Evolutionary conservation across 2,329 filamentous ascomycete genomes (phyloP), one percentile per base, ranked within the genome.

Genomic region (Hypoxylon rubiginosum): DNA sequence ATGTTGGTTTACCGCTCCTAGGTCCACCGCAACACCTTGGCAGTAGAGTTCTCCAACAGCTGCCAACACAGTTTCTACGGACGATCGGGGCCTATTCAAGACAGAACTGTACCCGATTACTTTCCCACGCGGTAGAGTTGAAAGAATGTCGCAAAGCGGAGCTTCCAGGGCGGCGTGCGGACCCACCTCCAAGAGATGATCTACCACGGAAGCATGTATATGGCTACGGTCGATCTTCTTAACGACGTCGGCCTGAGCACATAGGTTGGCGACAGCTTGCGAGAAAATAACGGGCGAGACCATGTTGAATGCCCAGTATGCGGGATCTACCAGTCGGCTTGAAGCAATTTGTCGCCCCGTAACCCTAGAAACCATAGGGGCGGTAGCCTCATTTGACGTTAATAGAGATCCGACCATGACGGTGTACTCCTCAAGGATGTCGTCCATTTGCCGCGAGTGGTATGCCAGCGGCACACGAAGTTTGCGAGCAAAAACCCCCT

Each of bases 361-460:
- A 24, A 69, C 67, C 19, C 11, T 60, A 2, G 67, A 69, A 26
- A 72, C 48, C 66, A 72, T 71, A 11, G 61, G 52, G 0, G 58
- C 41, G 1, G 3, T n/a, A 13, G 19, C 11, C 5, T 15, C 8
- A 8, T 3, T 7, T 9, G 32, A 2, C 11, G n/a, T 39, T 8
- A 15, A 10, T 9, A 66, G n/a, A 34, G 51, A 4, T 4, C 57
- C 55, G 11, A 72, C 49, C 34, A 50, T 36, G n/a, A n/a, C n/a
- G 17, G 49, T 49, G 53, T 64, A 71, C 21, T 61, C 51, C 13
- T 36, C 48, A 21, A 58, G 64, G 30, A 73, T 53, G 1, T 17
- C 10, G 6, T 64, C 19, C 76, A 80, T 79, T 24, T 76, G 72
- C 15, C 46, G 59, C 9, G 78, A 79, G 46, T 81, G 79, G 58